A percentile compares a stretch with the other conserved stretches of the same genome.
Conservation (phyloP, 768 basidiomycete genomes). For the Strobilomyces dryophilus region DNA sequence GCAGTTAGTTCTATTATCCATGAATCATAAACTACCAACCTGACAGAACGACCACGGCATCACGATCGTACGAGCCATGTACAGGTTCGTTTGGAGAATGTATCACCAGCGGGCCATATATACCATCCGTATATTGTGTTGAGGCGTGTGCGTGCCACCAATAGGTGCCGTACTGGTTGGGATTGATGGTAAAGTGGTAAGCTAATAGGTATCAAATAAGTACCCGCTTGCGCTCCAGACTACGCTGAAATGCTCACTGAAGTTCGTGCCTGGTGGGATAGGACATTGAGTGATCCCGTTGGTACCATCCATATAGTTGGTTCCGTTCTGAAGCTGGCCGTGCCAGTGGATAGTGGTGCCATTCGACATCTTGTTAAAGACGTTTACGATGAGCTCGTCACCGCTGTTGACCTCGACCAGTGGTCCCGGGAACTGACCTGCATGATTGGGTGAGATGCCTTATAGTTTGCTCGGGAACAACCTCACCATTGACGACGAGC, state of each 20-base stretch:
- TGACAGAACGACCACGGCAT: constrained; percentile 34
- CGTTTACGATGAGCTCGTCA: constrained; percentile 33
- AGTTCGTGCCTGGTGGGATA: constrained; percentile 46
- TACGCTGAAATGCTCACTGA: constrained; percentile 21
- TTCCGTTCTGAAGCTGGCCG: constrained; percentile 39
- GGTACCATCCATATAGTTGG: constrained; percentile 48
- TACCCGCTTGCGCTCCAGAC: neutral
- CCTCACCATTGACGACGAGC: constrained; percentile 45
- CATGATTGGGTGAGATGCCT: neutral
- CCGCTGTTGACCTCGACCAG: constrained; percentile 34
- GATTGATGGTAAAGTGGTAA: constrained; percentile 39
- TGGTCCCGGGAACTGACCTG: constrained; percentile 34
- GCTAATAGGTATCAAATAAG: constrained; percentile 10
- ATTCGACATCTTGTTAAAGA: constrained; percentile 30
- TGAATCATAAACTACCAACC: constrained; percentile 22
- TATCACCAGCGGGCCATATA: constrained; percentile 45
- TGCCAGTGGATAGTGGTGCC: constrained; percentile 35
- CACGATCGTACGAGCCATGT: constrained; percentile 35
- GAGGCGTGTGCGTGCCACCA: constrained; percentile 46
- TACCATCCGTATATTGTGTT: constrained; percentile 45
- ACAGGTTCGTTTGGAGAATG: constrained; percentile 36
- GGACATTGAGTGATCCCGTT: constrained; percentile 47
- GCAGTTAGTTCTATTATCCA: neutral
- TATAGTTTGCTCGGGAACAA: neutral
- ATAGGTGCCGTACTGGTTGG: constrained; percentile 40